Evolutionary conservation across 208 protist genomes (phyloP).

Genomic region (Leishmania guyanensis): DNA sequence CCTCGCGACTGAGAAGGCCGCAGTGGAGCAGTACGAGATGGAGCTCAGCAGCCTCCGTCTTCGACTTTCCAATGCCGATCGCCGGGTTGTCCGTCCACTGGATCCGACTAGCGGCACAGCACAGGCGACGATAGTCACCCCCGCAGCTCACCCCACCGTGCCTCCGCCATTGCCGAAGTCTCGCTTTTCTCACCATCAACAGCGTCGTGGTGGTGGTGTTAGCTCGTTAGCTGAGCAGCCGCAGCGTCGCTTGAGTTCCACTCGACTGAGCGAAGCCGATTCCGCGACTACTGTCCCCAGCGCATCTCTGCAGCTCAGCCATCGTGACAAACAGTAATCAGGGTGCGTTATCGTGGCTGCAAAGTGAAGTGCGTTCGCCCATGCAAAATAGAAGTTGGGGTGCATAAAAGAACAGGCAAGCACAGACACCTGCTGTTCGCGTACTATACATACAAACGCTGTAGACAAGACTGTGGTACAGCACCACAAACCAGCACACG

Average conservation of each 20-base stretch:
- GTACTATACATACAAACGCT: background rate
- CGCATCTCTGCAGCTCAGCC: slow-evolving; percentile 17
- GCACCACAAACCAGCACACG: background rate
- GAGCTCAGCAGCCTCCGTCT: slow-evolving; percentile 60
- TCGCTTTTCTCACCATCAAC: slow-evolving; percentile 24
- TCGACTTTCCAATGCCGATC: slow-evolving; percentile 39
- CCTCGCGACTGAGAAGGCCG: slow-evolving; percentile 59
- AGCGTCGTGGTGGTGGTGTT: background rate
- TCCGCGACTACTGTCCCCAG: slow-evolving; percentile 11
- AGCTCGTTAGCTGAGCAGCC: slow-evolving; percentile 14
- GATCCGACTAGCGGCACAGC: slow-evolving; percentile 27
- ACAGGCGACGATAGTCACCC: background rate
- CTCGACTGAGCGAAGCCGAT: slow-evolving; percentile 8
- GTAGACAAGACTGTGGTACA: background rate
- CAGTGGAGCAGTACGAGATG: slow-evolving; percentile 51
- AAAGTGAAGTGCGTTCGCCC: background rate
- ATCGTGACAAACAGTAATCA: slow-evolving; percentile 6
- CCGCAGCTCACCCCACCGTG: slow-evolving; percentile 4
- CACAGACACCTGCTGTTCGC: background rate
- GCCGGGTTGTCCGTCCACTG: slow-evolving; percentile 43
- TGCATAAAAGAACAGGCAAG: background rate
- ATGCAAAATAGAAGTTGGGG: background rate
- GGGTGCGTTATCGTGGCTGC: background rate
- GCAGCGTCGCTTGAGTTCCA: slow-evolving; percentile 37
- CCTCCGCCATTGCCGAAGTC: slow-evolving; percentile 34